phyloP scores from a whole-genome alignment of 2,329 filamentous ascomycete genomes.

The Curvularia verruculosa region DNA sequence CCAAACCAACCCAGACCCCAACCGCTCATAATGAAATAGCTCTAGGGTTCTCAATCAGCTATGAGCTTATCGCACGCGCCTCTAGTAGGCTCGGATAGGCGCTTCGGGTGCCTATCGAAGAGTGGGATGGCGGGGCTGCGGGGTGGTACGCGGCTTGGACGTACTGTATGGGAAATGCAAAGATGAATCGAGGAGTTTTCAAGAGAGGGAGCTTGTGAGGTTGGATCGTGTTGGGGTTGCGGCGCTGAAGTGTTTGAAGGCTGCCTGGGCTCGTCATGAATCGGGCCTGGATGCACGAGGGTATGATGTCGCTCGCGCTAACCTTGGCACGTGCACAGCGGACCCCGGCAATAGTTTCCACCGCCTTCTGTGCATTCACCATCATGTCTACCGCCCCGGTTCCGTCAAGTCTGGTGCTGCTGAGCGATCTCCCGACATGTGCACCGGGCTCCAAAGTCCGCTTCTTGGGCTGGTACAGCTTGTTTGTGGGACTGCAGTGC shows the following conservation, averaged over 20 bases:
- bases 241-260: constrained; percentile 20
- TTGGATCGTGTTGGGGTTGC: constrained; percentile 16
- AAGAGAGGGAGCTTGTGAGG: not conserved
- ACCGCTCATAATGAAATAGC: constrained; percentile 44
- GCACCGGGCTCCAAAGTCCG: constrained; percentile 77
- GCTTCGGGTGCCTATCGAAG: constrained; percentile 19
- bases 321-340: constrained; percentile 22
- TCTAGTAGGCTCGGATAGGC: constrained; percentile 4
- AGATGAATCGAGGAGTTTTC: not conserved
- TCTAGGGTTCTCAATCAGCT: constrained; percentile 8
- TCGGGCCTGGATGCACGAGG: constrained; percentile 26
- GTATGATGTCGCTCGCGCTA: constrained; percentile 37
- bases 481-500: not conserved
- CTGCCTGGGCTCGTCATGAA: constrained; percentile 27
- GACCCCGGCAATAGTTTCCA: constrained; percentile 21
- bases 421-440: constrained; percentile 55
- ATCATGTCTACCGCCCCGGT: constrained; percentile 56
- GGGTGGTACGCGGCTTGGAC: constrained; percentile 18
- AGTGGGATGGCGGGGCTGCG: constrained; percentile 27
- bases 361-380: constrained; percentile 14
- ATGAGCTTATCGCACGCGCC: not conserved
- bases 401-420: constrained; percentile 60
- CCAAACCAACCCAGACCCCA: constrained; percentile 80
- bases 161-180: constrained; percentile 11
- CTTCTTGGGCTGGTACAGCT: constrained; percentile 84